Evolutionary conservation across 1,284 basidiomycete species (phyloP).

Genomic region (Sporisorium reilianum): DNA sequence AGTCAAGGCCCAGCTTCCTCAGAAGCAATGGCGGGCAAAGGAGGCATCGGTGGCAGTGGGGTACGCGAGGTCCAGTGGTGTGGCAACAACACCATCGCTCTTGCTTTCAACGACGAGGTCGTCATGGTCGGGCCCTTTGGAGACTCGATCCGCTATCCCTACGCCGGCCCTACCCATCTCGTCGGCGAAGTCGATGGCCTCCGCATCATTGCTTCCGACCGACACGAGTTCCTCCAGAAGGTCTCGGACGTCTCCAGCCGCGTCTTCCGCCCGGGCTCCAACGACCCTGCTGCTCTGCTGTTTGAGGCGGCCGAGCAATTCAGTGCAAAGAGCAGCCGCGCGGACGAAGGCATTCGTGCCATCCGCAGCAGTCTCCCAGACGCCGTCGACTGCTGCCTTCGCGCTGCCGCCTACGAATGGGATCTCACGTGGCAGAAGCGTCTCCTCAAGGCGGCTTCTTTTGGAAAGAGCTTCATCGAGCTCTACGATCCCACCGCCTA

Average conservation of each 20-base stretch:
- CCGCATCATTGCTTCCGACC: conserved; percentile 81
- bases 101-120: conserved; percentile 84
- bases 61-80: conserved; percentile 82
- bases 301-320: conserved; percentile 93
- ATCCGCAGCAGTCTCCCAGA: conserved; percentile 81
- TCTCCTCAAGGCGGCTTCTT: conserved; percentile 88
- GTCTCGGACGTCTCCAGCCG: conserved; percentile 69
- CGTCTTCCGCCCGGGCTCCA: conserved; percentile 88
- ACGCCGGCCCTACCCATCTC: conserved; percentile 80
- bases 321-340: conserved; percentile 82
- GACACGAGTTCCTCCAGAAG: conserved; percentile 91
- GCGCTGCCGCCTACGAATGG: conserved; percentile 92
- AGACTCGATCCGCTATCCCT: conserved; percentile 86
- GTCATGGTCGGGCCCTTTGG: conserved; percentile 91
- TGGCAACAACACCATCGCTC: conserved; percentile 91
- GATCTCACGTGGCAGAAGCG: conserved; percentile 88
- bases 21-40: conserved; percentile 14
- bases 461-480: conserved; percentile 92
- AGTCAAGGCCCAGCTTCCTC: not conserved
- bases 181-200: conserved; percentile 89
- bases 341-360: conserved; percentile 90
- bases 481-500: conserved; percentile 90
- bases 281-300: conserved; percentile 88
- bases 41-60: conserved; percentile 57
- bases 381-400: conserved; percentile 92